These are phyloP conservation scores for Pythium oligandrum DNA, from an alignment of 352 stramenopile species.

Conservation along the genomic window DNA sequence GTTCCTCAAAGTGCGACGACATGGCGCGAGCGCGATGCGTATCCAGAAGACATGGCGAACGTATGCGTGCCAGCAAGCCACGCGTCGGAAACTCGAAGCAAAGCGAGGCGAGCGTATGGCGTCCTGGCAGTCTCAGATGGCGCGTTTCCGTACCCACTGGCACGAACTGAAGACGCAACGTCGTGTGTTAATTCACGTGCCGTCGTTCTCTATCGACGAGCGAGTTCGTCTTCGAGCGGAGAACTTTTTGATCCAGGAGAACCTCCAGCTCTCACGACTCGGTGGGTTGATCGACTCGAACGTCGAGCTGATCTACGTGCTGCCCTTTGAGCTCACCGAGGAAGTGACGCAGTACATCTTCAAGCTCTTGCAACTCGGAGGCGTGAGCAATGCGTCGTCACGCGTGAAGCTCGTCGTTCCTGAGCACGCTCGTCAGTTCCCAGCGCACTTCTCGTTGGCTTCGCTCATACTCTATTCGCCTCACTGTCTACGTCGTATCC, in stretches of 20 bases:
- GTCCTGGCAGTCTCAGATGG: slow-evolving; percentile 46
- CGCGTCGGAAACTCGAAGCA: slow-evolving; percentile 33
- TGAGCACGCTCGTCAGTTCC: slow-evolving; percentile 78
- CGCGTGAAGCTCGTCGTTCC: slow-evolving; percentile 83
- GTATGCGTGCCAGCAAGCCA: slow-evolving; percentile 34
- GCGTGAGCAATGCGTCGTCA: slow-evolving; percentile 41
- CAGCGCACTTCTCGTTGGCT: slow-evolving; percentile 75
- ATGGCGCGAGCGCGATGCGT: slow-evolving; percentile 33
- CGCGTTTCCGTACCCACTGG: slow-evolving; percentile 46
- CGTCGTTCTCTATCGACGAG: slow-evolving; percentile 76
- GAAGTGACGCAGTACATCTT: slow-evolving; percentile 81
- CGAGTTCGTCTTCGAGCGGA: slow-evolving; percentile 51
- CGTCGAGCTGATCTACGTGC: slow-evolving; percentile 88
- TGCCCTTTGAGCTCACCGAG: slow-evolving; percentile 67
- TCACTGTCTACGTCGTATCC: slow-evolving; percentile 67
- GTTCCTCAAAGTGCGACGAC: slow-evolving; percentile 39
- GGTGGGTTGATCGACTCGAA: slow-evolving; percentile 61
- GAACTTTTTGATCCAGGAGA: slow-evolving; percentile 73
- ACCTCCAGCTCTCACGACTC: slow-evolving; percentile 77
- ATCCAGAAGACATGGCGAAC: slow-evolving; percentile 65
- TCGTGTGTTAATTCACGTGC: slow-evolving; percentile 77
- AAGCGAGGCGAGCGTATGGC: slow-evolving; percentile 31
- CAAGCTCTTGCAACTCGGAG: slow-evolving; percentile 81
- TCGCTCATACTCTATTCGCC: slow-evolving; percentile 83
- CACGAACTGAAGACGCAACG: slow-evolving; percentile 34